phyloP scores from a whole-genome alignment of 176 grass and related monocot genomes.

The Triticum monococcum region DNA sequence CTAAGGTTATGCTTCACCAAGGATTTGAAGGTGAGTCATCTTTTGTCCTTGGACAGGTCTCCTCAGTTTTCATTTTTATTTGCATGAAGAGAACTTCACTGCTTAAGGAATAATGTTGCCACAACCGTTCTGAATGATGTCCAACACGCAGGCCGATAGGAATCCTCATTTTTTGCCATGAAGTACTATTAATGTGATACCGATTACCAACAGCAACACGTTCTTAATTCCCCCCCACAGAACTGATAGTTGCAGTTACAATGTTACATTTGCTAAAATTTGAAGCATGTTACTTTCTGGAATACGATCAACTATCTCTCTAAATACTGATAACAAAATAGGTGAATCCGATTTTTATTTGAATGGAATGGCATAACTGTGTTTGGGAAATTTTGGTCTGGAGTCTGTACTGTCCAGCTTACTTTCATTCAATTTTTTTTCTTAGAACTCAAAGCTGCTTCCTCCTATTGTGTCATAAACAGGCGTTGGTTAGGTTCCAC shows the following conservation, averaged over 20 bases:
- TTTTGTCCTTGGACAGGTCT: neutral
- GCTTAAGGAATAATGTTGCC: neutral
- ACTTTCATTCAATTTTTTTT: neutral
- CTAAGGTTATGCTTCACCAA: slow-evolving; percentile 90
- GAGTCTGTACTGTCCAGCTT: neutral
- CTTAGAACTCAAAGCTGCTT: neutral
- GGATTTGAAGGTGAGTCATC: slow-evolving; percentile 71
- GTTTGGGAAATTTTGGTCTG: neutral
- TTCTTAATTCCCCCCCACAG: neutral
- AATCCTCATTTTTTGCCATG: neutral
- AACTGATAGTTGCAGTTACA: neutral
- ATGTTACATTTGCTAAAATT: slow-evolving; percentile 16
- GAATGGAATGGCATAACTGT: neutral
- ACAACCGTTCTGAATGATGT: neutral
- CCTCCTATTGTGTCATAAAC: neutral
- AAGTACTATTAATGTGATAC: neutral
- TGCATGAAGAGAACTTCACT: neutral
- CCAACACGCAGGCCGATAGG: neutral
- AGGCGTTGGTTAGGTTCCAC: neutral
- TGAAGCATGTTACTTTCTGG: neutral
- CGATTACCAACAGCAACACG: neutral
- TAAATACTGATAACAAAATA: neutral
- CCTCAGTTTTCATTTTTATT: neutral
- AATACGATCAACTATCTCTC: neutral
- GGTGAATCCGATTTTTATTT: neutral